Evolutionary conservation across 345 rosid genomes (phyloP).

Genomic region (Mallotus nudiflorus): DNA sequence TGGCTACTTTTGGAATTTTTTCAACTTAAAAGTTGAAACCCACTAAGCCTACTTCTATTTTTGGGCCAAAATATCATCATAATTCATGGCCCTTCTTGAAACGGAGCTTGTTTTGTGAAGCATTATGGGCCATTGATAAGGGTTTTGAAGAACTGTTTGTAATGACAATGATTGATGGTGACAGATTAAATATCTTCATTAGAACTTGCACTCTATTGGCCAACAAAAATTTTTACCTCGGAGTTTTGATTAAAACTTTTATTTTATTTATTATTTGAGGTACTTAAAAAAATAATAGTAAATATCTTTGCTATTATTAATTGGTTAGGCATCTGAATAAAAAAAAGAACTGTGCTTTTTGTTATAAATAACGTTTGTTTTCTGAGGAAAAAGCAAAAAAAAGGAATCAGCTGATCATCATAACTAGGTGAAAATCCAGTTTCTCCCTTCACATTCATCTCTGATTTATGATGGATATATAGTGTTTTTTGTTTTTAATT

Average conservation of each 20-base stretch:
- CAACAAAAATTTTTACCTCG: too few relatives aligned
- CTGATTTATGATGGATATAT: too few relatives aligned
- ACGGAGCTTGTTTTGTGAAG: neutral
- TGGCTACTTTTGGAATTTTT: too few relatives aligned
- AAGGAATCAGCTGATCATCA: constrained; percentile 33
- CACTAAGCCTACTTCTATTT: neutral
- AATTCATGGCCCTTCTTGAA: too few relatives aligned
- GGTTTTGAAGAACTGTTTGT: neutral
- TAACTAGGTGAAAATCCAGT: constrained; percentile 24
- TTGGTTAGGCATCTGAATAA: too few relatives aligned
- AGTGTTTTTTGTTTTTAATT: constrained; percentile 10
- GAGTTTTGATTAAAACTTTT: neutral
- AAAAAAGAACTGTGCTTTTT: neutral
- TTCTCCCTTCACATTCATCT: neutral
- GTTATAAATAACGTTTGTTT: neutral
- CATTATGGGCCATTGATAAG: neutral
- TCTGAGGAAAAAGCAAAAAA: constrained; percentile 20
- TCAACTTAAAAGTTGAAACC: too few relatives aligned
- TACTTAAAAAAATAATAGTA: neutral
- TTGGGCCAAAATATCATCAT: neutral
- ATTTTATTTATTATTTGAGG: neutral
- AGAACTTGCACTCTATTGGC: neutral
- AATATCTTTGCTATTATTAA: neutral
- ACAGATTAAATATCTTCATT: neutral
- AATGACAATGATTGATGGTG: too few relatives aligned